Evolutionary conservation across 768 basidiomycete species (phyloP), one percentile per base, ranked within the genome.

Genomic region (Lentinula raphanica): DNA sequence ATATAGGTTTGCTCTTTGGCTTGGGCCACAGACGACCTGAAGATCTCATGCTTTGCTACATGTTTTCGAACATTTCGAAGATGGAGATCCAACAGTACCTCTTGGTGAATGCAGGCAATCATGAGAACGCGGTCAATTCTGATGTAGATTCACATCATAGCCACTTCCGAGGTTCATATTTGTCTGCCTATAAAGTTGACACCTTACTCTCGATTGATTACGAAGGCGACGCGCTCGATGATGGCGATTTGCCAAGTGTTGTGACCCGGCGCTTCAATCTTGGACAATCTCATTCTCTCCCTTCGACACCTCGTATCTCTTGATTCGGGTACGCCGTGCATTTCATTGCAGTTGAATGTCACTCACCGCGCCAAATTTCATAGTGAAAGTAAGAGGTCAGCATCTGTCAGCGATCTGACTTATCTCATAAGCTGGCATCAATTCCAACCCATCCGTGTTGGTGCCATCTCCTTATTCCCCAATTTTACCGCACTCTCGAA

Each of bases 181-280:
- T 87, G 96, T 56, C 92, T 62, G 94, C 93, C 6, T 99, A 99
- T 74, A 87, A 89, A 61, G 96, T 93, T 3, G 98, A 99, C 74
- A 87, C 85, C 21, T 72, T 98, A 42, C 78, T 97, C 53, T 92
- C 92, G 31, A 81, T 99, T 59, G 96, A 98, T 69, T 94, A 96
- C 69, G 92, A 94, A 69, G 96, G 93, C 3, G 91, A 95, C 66
- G 81, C 84, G 19, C 68, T 83, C 19, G 93, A 93, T 64, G 91
- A 92, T 60, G 91, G 88, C 29, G 92, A 94, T 60, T 80, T 83
- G 3, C 88, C 91, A 12, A 80, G 82, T 61, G 83, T 90, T 50
- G 80, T 96, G 25, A 92, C 87, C 5, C 98, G 97, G 97, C 83
- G 92, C 39, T 99, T 99, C 84, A 95, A 94, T 70, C 81, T 98